Base-by-base conservation (phyloP, 2,329 filamentous ascomycete genomes). In the Colletotrichum sp. region DNA sequence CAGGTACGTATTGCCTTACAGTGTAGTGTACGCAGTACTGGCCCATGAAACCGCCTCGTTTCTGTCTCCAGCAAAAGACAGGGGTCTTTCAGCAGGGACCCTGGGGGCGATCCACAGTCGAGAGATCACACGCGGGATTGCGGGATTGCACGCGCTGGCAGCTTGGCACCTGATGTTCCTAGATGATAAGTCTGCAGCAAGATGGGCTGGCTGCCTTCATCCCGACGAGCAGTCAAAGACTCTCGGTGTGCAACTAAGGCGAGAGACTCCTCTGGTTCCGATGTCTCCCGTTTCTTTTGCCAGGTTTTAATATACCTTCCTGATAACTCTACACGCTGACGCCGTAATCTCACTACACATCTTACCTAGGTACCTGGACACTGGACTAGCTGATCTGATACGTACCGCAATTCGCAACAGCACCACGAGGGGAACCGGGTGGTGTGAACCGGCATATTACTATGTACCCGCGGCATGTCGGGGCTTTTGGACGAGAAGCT, bases 141-240 rank as follows among this genome's bases (percentile, higher is more conserved):
- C 68, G 72, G 61, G 72, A 74, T 71, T 39, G 32, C 67, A 71
- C 60, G 52, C 55, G 70, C 68, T 74, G 72, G 72, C 72, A 74
- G 70, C 72, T 74, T 74, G 72, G 72, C 72, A 74, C 72, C 72
- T 67, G 72, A 74, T 74, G 36, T 66, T 18, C 63, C 21, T 52
- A 26, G 70, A 48, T 66, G 68, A 72, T 36, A 67, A 61, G 28
- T 72, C 52, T 71, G 60, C 52, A 71, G 43, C 57, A 59, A 74
- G 34, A 66, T 71, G 67, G 24, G 48, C 43, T 65, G 24, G 48
- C 43, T 65, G 34, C 67, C 67, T 66, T 72, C 61, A 59, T 48
- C 67, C 48, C 34, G 60, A 61, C 28, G 28, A 36, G 59, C 39
- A 61, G 28, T n/a, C 52, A 59, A n/a, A 67, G 67, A 74, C 36